Evolutionary conservation across 305 asterid genomes (phyloP), one percentile per base, ranked within the genome.

Genomic region (Salvia sclarea): DNA sequence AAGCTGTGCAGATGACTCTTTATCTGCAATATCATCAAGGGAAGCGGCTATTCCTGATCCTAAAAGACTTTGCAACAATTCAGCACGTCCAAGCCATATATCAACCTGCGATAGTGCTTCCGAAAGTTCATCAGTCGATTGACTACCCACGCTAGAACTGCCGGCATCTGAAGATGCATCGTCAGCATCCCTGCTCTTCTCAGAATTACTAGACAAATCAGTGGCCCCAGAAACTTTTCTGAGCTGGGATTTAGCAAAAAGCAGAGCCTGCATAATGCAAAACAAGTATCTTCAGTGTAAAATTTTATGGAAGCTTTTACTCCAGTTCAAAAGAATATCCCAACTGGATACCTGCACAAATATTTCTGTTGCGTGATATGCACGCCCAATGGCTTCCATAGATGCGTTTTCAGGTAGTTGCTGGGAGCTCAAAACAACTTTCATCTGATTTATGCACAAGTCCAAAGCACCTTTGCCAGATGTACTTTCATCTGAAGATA

Each of bases 21-120:
- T 89, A 78, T 94, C 95, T 49, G 98, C 99, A 75, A 91, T 86
- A 84, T 94, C 99, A 77, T 91, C 97, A 74, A 94, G 92, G 24
- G 99, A 94, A 71, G 87, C 97, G 80, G 99, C 96, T 75, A 94
- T 88, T 52, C 99, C 99, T 35, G 96, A 89, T 78, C 98, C 99
- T 78, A 94, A 65, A 82, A 94, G 98, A 84, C 98, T 89, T 81
- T 94, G 99, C 73, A 94, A 83, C 76, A 94, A 80, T 70, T 91
- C 98, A 73, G 99, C 96, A 68, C 95, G 97, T 66, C 93, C 88
- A 71, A 94, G 86, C 99, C 99, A 94, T 58, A 74, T 73, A 78
- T 94, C 95, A 71, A 87, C 95, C 77, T 81, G 98, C 53, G 89
- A 79, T 64, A 94, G 82, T 70, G 88, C 88, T 71, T 87, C 99